Conservation (phyloP, 768 basidiomycete species). For the Lentinula lateritia region DNA sequence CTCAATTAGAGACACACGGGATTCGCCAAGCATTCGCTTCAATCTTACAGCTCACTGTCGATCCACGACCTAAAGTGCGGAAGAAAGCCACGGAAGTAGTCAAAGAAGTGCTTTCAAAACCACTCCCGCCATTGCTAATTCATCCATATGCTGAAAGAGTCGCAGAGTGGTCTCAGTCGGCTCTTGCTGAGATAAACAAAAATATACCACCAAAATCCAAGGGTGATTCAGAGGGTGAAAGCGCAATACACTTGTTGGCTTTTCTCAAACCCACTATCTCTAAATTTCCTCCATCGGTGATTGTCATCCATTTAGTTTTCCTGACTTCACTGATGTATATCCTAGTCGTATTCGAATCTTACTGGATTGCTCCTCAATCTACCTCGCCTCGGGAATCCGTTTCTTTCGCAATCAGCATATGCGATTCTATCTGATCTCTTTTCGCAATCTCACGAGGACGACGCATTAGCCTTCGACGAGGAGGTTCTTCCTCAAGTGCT, state of each 20-base stretch:
- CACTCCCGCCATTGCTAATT: constrained; percentile 66
- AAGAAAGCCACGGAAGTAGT: constrained; percentile 86
- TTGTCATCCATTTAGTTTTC: constrained; percentile 20
- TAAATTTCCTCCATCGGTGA: constrained; percentile 63
- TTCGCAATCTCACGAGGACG: constrained; percentile 43
- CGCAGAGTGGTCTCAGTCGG: constrained; percentile 69
- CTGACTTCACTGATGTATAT: constrained; percentile 5
- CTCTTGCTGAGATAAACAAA: constrained; percentile 59
- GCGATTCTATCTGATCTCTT: constrained; percentile 83
- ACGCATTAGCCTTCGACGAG: constrained; percentile 40
- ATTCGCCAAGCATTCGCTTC: constrained; percentile 83
- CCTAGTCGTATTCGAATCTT: constrained; percentile 68
- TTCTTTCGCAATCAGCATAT: constrained; percentile 85
- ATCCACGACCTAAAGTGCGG: constrained; percentile 91
- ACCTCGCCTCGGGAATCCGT: constrained; percentile 83
- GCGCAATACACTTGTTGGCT: constrained; percentile 72
- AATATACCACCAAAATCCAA: constrained; percentile 59
- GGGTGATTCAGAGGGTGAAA: constrained; percentile 58
- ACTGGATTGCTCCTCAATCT: constrained; percentile 70
- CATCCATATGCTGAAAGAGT: constrained; percentile 88
- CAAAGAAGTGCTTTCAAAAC: constrained; percentile 65
- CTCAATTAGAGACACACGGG: constrained; percentile 60
- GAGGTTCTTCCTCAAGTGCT: constrained; percentile 60
- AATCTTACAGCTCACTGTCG: constrained; percentile 76
- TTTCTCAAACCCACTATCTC: constrained; percentile 60